phyloP scores from a whole-genome alignment of 108 stramenopile genomes.

The Nitzschia putrida region DNA sequence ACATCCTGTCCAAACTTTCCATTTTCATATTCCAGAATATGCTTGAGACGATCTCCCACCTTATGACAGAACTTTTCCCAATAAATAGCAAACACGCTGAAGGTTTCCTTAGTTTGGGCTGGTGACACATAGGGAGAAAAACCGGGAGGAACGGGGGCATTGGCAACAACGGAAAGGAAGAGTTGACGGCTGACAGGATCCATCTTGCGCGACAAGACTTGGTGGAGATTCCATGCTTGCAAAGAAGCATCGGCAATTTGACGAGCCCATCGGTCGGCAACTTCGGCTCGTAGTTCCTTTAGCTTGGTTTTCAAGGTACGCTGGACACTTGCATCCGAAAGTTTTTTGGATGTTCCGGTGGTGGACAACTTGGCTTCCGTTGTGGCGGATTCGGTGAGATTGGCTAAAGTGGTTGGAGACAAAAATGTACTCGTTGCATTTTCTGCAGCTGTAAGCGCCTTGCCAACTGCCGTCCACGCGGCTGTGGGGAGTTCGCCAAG shows the following conservation, averaged over 20 bases:
- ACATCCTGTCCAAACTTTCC: conserved; percentile 65
- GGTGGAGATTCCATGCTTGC: conserved; percentile 78
- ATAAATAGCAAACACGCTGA: conserved; percentile 67
- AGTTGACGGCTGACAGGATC: conserved; percentile 75
- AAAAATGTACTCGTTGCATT: conserved; percentile 51
- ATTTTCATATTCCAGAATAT: conserved; percentile 66
- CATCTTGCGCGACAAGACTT: conserved; percentile 69
- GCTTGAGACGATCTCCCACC: conserved; percentile 59
- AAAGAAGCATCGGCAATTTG: conserved; percentile 60
- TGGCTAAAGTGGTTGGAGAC: conserved; percentile 45
- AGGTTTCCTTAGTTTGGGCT: conserved; percentile 30
- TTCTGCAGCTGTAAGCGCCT: conserved; percentile 56
- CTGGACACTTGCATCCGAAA: conserved; percentile 49
- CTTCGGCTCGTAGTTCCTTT: conserved; percentile 59
- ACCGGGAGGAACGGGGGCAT: conserved; percentile 48
- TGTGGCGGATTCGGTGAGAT: conserved; percentile 47
- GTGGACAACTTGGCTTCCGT: conserved; percentile 48
- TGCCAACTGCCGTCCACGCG: conserved; percentile 70
- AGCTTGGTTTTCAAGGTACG: conserved; percentile 61
- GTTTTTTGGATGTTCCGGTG: conserved; percentile 53
- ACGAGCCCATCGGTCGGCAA: conserved; percentile 57
- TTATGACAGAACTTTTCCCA: conserved; percentile 69
- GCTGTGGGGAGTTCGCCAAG: conserved; percentile 80
- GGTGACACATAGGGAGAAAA: conserved; percentile 27
- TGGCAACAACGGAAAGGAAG: conserved; percentile 72